Conservation (phyloP, 768 basidiomycete species). For the Boletellus ananas region DNA sequence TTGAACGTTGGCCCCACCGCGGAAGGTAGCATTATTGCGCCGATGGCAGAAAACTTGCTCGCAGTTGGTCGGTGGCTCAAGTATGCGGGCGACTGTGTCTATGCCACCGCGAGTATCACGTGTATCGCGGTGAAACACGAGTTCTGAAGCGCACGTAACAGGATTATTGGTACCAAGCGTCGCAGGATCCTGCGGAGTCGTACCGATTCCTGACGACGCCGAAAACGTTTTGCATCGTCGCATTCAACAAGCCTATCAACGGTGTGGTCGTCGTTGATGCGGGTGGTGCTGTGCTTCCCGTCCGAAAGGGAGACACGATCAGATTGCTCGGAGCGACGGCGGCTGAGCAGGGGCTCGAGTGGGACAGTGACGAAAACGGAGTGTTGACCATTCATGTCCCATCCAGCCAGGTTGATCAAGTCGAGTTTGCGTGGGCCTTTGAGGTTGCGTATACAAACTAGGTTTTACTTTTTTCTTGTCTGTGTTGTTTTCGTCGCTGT, state of each 20-base stretch:
- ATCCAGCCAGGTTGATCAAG: slow-evolving; percentile 4
- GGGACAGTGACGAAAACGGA: slow-evolving; percentile 24
- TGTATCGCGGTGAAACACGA: not conserved
- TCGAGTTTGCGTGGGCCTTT: slow-evolving; percentile 42
- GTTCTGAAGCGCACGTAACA: slow-evolving; percentile 13
- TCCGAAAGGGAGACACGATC: slow-evolving; percentile 42
- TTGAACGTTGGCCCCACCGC: slow-evolving; percentile 54
- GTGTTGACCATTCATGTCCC: not conserved
- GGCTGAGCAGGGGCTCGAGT: slow-evolving; percentile 7
- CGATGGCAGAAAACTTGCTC: slow-evolving; percentile 45
- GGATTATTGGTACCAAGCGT: slow-evolving; percentile 48
- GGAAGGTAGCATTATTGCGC: slow-evolving; percentile 49
- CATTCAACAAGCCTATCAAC: slow-evolving; percentile 35
- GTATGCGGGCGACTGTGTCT: slow-evolving; percentile 49
- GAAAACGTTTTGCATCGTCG: slow-evolving; percentile 48
- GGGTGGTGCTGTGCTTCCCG: slow-evolving; percentile 37
- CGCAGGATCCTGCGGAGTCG: slow-evolving; percentile 33
- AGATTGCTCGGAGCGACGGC: slow-evolving; percentile 35
- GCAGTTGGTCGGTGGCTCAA: slow-evolving; percentile 52
- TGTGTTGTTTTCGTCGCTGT: not conserved
- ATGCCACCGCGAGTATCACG: slow-evolving; percentile 42
- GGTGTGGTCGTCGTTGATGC: slow-evolving; percentile 34
- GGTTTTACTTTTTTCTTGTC: not conserved
- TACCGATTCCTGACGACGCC: slow-evolving; percentile 49
- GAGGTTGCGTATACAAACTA: slow-evolving; percentile 30